phyloP scores from a whole-genome alignment of 192 early-diverging fungal species.

The Coemansia sp. region DNA sequence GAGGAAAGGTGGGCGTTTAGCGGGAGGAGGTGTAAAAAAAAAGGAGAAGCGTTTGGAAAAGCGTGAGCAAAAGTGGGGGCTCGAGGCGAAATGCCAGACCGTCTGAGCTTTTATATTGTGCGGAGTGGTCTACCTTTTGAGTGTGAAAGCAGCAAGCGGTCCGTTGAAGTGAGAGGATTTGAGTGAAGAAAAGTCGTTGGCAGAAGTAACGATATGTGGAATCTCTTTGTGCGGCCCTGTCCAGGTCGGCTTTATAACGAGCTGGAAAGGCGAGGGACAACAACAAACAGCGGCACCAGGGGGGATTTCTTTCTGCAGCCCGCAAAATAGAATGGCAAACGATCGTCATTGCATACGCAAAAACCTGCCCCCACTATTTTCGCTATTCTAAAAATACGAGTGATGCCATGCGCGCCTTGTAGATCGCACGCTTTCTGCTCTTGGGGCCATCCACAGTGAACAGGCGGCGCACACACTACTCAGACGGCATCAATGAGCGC shows the following conservation, averaged over 20 bases:
- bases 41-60: neutral
- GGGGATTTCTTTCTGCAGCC: slow-evolving; percentile 7
- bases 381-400: slow-evolving; percentile 19
- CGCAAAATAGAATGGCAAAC: slow-evolving; percentile 16
- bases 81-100: slow-evolving; percentile 17
- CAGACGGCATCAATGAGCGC: neutral
- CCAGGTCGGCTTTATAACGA: slow-evolving; percentile 32
- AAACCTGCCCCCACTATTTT: slow-evolving; percentile 18
- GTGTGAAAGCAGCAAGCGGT: slow-evolving; percentile 28
- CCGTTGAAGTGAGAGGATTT: slow-evolving; percentile 15
- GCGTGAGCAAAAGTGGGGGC: slow-evolving; percentile 1
- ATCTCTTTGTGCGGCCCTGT: slow-evolving; percentile 28
- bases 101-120: slow-evolving; percentile 12
- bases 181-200: slow-evolving; percentile 43
- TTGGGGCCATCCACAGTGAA: slow-evolving; percentile 5
- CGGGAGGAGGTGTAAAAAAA: slow-evolving; percentile 3
- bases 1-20: slow-evolving; percentile 11
- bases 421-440: slow-evolving; percentile 10
- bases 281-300: slow-evolving; percentile 17
- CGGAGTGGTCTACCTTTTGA: slow-evolving; percentile 14
- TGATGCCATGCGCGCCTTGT: slow-evolving; percentile 5
- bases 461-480: neutral
- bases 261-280: slow-evolving; percentile 22
- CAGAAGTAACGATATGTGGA: slow-evolving; percentile 39
- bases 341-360: slow-evolving; percentile 22